Evolutionary conservation across 768 basidiomycete genomes (phyloP), one percentile per base, ranked within the genome.

Genomic region (Mycena rosella): DNA sequence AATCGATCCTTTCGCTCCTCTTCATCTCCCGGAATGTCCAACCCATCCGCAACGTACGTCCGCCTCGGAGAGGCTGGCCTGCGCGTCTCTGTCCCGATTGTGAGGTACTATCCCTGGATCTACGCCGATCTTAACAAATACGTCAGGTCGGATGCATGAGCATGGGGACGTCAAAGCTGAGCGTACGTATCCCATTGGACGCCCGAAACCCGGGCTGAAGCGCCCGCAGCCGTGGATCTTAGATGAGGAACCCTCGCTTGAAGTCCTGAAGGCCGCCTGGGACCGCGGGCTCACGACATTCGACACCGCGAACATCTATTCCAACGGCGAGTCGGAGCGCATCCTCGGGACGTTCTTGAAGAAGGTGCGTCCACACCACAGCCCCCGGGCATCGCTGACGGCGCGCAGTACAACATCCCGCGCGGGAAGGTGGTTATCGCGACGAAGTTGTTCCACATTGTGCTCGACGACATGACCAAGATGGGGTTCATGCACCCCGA

Each of bases 181-280:
- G 49, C 56, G 75, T 69, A 58, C 6, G 32, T 13, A 34, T 13
- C 13, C 32, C 32, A 34, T 13, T 34, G 32, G 32, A 34, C 6
- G 6, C 13, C 32, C 7, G 7, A 24, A 29, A n/a, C n/a, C n/a
- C n/a, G 17, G 18, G 13, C 10, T 29, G 8, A 13, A 3, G 7
- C 79, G 77, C 73, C 73, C 13, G 32, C 7, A 85, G 69, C 72
- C 75, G 5, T 89, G 88, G 88, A 82, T 88, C 11, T 69, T 86
- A 26, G 82, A 79, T 3, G 85, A 87, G 66, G 84, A 84, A 57
- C 77, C 83, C 57, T 78, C 80, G 0, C 58, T 84, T 15, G 72
- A 80, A 56, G 83, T 87, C 60, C 79, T 88, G 32, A 84, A 84
- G 70, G 75, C 78, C 6, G 88, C 87, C 57, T 87, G 75, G 77